Base-by-base conservation (phyloP, 495 filamentous ascomycete species). In the Pseudotulostoma volvatum region DNA sequence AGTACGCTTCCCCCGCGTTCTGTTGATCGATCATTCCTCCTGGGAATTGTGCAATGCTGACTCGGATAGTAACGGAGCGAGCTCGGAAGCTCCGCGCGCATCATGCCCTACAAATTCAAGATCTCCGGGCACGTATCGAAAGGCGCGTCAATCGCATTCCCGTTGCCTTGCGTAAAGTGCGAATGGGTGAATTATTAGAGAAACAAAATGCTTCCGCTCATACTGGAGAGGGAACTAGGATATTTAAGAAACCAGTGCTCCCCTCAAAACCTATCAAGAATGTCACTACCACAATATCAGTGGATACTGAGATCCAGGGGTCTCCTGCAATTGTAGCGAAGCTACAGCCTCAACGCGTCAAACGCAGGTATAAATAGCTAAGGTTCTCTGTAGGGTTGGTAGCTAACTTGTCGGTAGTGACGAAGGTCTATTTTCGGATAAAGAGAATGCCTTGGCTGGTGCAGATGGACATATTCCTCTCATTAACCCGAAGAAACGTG, bases 121-220 rank as follows among this genome's bases (percentile, higher is more conserved):
- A 81, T 43, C 70, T 96, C 9, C 72, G 78, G 31, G 75, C 84
- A 34, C 79, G 90, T 31, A 78, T 99, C 19, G 88, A 96, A 62
- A 80, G 93, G 57, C 83, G 90, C 54, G 70, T 99, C 57, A 93
- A 95, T 52, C 81, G 90, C 33, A 86, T 99, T 33, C 90, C 90
- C 5, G 66, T 73, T 30, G 73, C 76, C 9, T 59, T 93, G 41
- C 78, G 90, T 39, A 81, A 77, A 48, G 71, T 70, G 20, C 94
- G 71, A 33, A 87, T 99, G 73, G 78, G 77, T 38, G 87, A 93
- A 19, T 65, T 96, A 4, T 50, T 86, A 13, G 64, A 73, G 19
- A 75, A 74, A 42, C 56, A 76, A 46, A 62, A 54, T 40, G 43
- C 52, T 20, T 43, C 55, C 16, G 44, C 47, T 31, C 45, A 52